Evolutionary conservation across 129 eudicot species (phyloP).

Genomic region (Tagetes erecta): DNA sequence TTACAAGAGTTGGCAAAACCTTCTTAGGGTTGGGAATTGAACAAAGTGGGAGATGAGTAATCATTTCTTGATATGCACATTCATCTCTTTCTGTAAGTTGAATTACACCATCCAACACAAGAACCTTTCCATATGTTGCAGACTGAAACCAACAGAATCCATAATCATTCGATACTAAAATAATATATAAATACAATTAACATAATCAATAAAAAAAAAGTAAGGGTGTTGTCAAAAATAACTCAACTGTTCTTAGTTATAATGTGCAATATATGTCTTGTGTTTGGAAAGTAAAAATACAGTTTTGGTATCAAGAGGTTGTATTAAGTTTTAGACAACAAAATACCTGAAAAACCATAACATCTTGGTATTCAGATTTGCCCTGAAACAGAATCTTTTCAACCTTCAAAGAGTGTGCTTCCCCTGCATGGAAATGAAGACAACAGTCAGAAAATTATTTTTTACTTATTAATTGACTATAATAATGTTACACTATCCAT

Average conservation of each 20-base stretch:
- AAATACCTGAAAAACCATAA: conserved; percentile 89
- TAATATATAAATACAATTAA: not conserved
- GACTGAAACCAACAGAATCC: conserved; percentile 55
- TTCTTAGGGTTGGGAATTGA: conserved; percentile 92
- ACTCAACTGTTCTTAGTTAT: not conserved
- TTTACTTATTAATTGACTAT: not conserved
- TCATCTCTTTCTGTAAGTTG: conserved; percentile 99
- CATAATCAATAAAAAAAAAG: not conserved
- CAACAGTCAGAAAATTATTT: not conserved
- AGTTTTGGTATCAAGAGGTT: not conserved
- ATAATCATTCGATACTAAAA: conserved; percentile 1
- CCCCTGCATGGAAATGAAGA: conserved; percentile 51
- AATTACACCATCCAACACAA: conserved; percentile 94
- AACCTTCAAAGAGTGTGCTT: conserved; percentile 92
- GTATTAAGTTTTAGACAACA: not conserved
- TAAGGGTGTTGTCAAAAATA: not conserved
- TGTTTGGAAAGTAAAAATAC: not conserved
- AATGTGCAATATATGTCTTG: not conserved
- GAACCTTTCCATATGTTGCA: conserved; percentile 93
- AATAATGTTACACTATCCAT: not conserved
- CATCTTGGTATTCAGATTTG: conserved; percentile 88
- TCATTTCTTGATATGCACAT: conserved; percentile 99
- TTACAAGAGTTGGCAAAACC: conserved; percentile 38
- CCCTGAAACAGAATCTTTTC: conserved; percentile 87
- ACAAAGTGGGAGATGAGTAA: conserved; percentile 89